These are phyloP conservation scores for Epichloe aotearoae DNA, from an alignment of 2,329 filamentous ascomycete genomes.

Conservation along the genomic window DNA sequence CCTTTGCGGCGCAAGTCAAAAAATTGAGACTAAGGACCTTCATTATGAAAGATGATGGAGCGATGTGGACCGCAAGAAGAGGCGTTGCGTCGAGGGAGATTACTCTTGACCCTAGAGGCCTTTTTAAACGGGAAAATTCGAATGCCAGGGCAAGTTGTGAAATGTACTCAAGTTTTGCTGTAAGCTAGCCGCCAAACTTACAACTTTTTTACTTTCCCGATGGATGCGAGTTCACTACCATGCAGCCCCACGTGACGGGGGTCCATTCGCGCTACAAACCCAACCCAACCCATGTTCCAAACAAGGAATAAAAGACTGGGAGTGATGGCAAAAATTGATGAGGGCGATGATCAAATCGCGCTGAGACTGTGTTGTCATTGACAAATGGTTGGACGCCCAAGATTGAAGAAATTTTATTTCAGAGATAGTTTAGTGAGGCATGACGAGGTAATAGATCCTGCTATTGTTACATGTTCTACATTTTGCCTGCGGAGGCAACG, in stretches of 20 bases:
- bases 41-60: slow-evolving; percentile 39
- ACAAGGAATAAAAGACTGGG: background rate
- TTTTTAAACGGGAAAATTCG: background rate
- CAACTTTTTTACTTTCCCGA: slow-evolving; percentile 15
- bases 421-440: background rate
- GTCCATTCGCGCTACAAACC: background rate
- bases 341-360: background rate
- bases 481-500: background rate
- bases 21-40: slow-evolving; percentile 95
- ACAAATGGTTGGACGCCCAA: background rate
- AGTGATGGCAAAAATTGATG: background rate
- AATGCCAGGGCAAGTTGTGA: background rate
- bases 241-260: slow-evolving; percentile 7
- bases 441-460: background rate
- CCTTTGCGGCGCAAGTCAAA: slow-evolving; percentile 93
- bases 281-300: background rate
- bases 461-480: slow-evolving; percentile 6
- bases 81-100: background rate
- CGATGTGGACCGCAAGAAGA: background rate
- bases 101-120: background rate
- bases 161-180: background rate
- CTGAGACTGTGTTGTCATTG: background rate
- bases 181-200: slow-evolving; percentile 10
- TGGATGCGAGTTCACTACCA: background rate
- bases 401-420: background rate